These are phyloP conservation scores for Penicillium tannophilum DNA, from an alignment of 495 filamentous ascomycete species.

Conservation along the genomic window DNA sequence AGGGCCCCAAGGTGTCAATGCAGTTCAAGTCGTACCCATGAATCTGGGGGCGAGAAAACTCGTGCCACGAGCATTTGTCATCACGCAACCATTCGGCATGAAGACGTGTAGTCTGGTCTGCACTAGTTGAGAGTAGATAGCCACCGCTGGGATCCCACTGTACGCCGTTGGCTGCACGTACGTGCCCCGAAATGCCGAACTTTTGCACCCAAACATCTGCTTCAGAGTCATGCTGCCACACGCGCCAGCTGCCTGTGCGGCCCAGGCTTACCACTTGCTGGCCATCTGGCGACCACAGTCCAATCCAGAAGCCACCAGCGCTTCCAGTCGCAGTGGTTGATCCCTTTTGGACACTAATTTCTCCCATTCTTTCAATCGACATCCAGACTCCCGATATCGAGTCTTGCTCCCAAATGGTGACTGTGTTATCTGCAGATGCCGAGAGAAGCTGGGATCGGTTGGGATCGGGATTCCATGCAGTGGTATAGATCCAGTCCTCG, in stretches of 20 bases:
- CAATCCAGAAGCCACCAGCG: conserved; percentile 94
- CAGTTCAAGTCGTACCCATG: conserved; percentile 99
- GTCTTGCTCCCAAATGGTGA: conserved; percentile 91
- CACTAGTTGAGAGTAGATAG: conserved; percentile 84
- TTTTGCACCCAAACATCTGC: conserved; percentile 72
- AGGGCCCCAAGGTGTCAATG: conserved; percentile 68
- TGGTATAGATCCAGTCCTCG: conserved; percentile 96
- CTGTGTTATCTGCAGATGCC: conserved; percentile 91
- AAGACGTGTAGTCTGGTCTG: conserved; percentile 93
- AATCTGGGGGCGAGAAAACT: conserved; percentile 93
- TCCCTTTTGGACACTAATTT: conserved; percentile 91
- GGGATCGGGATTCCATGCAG: conserved; percentile 66
- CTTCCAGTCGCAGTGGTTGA: conserved; percentile 95
- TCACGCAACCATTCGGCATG: conserved; percentile 78
- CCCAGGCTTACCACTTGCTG: conserved; percentile 75
- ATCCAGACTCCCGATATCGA: conserved; percentile 85
- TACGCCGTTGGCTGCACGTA: conserved; percentile 73
- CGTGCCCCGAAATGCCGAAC: conserved; percentile 82
- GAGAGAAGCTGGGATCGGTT: conserved; percentile 74
- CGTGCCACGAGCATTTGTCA: conserved; percentile 73
- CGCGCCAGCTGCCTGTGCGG: conserved; percentile 89
- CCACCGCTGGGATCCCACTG: conserved; percentile 82
- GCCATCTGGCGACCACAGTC: conserved; percentile 85
- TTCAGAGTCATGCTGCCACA: conserved; percentile 64
- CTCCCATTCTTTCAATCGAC: conserved; percentile 78